Percentiles rank a stretch among this genome's conserved stretches.
These are phyloP conservation scores for Globisporangium splendens DNA, from an alignment of 352 stramenopile genomes.

Conservation along the genomic window DNA sequence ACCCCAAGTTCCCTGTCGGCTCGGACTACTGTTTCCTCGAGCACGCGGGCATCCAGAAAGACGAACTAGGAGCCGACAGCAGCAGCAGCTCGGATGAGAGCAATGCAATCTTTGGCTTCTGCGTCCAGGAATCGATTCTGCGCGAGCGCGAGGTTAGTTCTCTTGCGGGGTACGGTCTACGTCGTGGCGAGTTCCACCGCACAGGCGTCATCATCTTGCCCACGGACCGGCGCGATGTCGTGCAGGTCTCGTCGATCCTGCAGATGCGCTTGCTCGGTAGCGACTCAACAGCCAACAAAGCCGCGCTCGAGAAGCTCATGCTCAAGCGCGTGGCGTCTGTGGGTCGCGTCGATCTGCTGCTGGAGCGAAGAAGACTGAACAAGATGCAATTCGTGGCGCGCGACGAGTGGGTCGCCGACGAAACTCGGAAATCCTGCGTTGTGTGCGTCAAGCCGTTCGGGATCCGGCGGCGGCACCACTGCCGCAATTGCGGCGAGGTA, in stretches of 20 bases:
- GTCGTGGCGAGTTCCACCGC: constrained; percentile 51
- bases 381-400: constrained; percentile 49
- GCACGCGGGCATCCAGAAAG: constrained; percentile 46
- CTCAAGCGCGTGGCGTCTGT: constrained; percentile 41
- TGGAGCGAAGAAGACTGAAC: constrained; percentile 57
- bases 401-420: constrained; percentile 56
- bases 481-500: constrained; percentile 69
- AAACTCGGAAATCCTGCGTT: constrained; percentile 49
- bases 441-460: constrained; percentile 69
- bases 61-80: constrained; percentile 6
- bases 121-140: constrained; percentile 62
- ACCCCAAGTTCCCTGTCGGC: constrained; percentile 24
- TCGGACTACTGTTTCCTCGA: constrained; percentile 83
- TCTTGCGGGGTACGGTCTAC: constrained; percentile 46
- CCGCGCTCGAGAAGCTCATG: constrained; percentile 47
- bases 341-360: constrained; percentile 38
- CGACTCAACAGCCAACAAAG: constrained; percentile 22
- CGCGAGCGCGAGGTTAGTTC: constrained; percentile 57
- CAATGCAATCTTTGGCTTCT: constrained; percentile 49
- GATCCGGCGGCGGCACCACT: constrained; percentile 62
- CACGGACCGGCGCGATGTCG: constrained; percentile 49
- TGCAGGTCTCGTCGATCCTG: constrained; percentile 66
- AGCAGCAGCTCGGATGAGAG: not conserved
- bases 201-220: constrained; percentile 62
- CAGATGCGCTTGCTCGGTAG: constrained; percentile 39